These are phyloP conservation scores for Populus tomentosa DNA, from an alignment of 441 rosid species.

Conservation along the genomic window DNA sequence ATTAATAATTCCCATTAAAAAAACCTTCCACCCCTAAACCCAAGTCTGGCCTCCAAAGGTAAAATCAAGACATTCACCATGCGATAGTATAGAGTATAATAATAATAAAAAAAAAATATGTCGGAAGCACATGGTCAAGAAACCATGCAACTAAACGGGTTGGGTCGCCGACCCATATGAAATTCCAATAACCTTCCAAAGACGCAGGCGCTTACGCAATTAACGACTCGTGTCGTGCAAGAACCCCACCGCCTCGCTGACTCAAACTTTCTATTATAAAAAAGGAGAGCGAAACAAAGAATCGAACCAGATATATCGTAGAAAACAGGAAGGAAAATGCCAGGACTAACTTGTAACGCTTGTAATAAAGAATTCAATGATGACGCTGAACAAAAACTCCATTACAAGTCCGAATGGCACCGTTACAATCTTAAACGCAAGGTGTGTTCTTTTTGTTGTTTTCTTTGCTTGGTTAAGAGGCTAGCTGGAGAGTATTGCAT, in stretches of 20 bases:
- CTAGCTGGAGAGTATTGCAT: too few species aligned
- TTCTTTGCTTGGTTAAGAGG: background rate
- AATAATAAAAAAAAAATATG: too few species aligned
- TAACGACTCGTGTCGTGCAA: background rate
- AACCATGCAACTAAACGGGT: too few species aligned
- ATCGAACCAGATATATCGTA: background rate
- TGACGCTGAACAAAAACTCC: conserved; percentile 72
- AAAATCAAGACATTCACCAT: too few species aligned
- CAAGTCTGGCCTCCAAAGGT: too few species aligned
- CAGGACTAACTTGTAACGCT: conserved; percentile 78
- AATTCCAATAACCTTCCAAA: background rate
- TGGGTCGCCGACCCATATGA: too few species aligned
- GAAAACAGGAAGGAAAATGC: conserved; percentile 33
- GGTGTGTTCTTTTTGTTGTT: conserved; percentile 29
- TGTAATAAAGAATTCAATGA: conserved; percentile 76
- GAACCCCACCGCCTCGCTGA: conserved; percentile 15
- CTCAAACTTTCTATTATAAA: background rate
- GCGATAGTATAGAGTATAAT: too few species aligned
- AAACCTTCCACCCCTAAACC: too few species aligned
- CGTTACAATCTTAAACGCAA: conserved; percentile 97
- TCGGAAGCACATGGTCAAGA: too few species aligned
- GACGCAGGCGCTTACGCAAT: background rate
- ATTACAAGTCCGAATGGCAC: conserved; percentile 97
- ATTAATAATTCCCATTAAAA: too few species aligned
- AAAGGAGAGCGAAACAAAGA: background rate